phyloP scores from a whole-genome alignment of 805 yeast species.

The Starmera amethionina region DNA sequence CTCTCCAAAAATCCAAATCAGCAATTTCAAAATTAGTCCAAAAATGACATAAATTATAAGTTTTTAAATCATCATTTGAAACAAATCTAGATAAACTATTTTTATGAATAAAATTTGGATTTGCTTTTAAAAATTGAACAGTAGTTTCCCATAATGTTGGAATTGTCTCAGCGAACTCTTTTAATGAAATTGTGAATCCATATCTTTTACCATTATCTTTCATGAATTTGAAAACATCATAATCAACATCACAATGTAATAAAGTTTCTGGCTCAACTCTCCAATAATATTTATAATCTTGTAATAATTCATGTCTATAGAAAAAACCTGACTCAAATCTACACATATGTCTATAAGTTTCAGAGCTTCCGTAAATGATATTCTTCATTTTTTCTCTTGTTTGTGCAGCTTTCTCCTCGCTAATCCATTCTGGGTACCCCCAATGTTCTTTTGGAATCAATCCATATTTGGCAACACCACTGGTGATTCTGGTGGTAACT shows the following conservation, averaged over 20 bases:
- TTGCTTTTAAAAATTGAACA: constrained; percentile 42
- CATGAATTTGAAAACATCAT: constrained; percentile 78
- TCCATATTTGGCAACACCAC: constrained; percentile 76
- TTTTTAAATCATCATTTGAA: constrained; percentile 58
- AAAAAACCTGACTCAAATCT: constrained; percentile 87
- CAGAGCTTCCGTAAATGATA: constrained; percentile 57
- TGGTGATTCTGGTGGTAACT: constrained; percentile 54
- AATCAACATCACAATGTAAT: constrained; percentile 74
- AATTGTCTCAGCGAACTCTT: constrained; percentile 66
- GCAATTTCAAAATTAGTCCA: constrained; percentile 90
- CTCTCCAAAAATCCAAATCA: constrained; percentile 63
- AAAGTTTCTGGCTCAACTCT: constrained; percentile 84
- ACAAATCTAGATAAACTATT: constrained; percentile 63
- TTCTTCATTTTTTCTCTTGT: constrained; percentile 42
- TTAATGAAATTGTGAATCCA: constrained; percentile 70
- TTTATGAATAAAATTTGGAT: constrained; percentile 50
- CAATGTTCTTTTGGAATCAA: constrained; percentile 76
- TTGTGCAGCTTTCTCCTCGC: constrained; percentile 52
- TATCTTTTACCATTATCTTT: constrained; percentile 64
- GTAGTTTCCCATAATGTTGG: constrained; percentile 72
- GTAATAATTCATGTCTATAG: constrained; percentile 65
- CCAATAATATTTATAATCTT: constrained; percentile 87
- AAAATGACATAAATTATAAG: constrained; percentile 78
- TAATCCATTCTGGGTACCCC: constrained; percentile 82
- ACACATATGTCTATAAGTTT: constrained; percentile 83